Conservation (phyloP, 345 rosid species). For the Hevea brasiliensis region DNA sequence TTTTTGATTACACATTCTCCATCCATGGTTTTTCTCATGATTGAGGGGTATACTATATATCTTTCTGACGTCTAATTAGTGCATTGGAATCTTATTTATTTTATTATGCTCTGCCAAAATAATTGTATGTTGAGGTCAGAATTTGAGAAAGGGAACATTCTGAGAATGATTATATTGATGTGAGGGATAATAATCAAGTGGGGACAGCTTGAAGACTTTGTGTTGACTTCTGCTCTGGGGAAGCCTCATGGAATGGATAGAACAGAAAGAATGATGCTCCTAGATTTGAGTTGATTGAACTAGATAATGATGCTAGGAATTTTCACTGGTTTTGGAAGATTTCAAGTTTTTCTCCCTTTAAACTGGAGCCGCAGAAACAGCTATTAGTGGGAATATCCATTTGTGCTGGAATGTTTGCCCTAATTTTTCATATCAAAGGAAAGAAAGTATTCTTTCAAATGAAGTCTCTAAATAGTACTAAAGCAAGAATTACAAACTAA, state of each 20-base stretch:
- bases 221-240: too few species aligned
- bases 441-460: neutral
- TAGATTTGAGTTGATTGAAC: neutral
- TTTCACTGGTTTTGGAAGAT: neutral
- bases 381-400: neutral
- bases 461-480: neutral
- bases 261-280: neutral
- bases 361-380: neutral
- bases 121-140: neutral
- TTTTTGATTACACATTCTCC: neutral
- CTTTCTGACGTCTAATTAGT: neutral
- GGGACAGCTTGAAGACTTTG: neutral
- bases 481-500: neutral
- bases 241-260: neutral
- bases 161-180: neutral
- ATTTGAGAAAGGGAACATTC: neutral
- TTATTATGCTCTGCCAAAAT: too few species aligned
- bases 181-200: neutral
- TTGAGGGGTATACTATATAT: neutral
- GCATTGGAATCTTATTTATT: too few species aligned
- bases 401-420: neutral
- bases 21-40: neutral
- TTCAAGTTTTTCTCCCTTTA: neutral
- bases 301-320: neutral
- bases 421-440: neutral